These are phyloP conservation scores for Ophiostoma sp. DNA, from an alignment of 2,329 filamentous ascomycete genomes.

Conservation along the genomic window DNA sequence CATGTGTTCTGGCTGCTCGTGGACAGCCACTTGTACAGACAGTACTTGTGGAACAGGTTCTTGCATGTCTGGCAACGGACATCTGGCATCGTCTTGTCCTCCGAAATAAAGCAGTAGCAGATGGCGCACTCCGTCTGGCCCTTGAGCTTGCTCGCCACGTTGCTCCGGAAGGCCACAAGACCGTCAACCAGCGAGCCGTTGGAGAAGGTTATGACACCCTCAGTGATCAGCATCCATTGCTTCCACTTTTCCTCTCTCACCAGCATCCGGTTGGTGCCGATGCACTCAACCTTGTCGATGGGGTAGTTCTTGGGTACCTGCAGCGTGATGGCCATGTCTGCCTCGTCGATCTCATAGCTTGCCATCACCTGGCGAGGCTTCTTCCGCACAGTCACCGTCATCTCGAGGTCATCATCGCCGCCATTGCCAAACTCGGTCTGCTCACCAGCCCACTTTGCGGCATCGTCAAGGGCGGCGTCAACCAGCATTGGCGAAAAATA, in stretches of 20 bases:
- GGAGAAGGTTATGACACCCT: slow-evolving; percentile 89
- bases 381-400: slow-evolving; percentile 65
- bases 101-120: slow-evolving; percentile 89
- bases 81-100: slow-evolving; percentile 82
- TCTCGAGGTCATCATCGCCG: slow-evolving; percentile 44
- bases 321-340: slow-evolving; percentile 76
- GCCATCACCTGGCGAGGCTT: slow-evolving; percentile 72
- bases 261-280: slow-evolving; percentile 74
- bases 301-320: slow-evolving; percentile 77
- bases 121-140: slow-evolving; percentile 95
- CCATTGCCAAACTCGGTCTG: slow-evolving; percentile 41
- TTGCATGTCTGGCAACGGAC: slow-evolving; percentile 90
- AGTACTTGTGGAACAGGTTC: slow-evolving; percentile 84
- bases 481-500: slow-evolving; percentile 71
- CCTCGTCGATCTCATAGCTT: slow-evolving; percentile 82
- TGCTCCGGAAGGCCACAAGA: slow-evolving; percentile 75
- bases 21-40: slow-evolving; percentile 96
- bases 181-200: slow-evolving; percentile 87
- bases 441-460: slow-evolving; percentile 58
- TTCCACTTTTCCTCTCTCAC: slow-evolving; percentile 91
- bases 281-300: slow-evolving; percentile 69
- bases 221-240: slow-evolving; percentile 79
- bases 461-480: slow-evolving; percentile 59
- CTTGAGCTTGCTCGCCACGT: slow-evolving; percentile 81
- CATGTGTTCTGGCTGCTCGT: slow-evolving; percentile 87